Evolutionary conservation across 2,329 filamentous ascomycete genomes (phyloP), one percentile per base, ranked within the genome.

Genomic region (Colletotrichum brevisporum): DNA sequence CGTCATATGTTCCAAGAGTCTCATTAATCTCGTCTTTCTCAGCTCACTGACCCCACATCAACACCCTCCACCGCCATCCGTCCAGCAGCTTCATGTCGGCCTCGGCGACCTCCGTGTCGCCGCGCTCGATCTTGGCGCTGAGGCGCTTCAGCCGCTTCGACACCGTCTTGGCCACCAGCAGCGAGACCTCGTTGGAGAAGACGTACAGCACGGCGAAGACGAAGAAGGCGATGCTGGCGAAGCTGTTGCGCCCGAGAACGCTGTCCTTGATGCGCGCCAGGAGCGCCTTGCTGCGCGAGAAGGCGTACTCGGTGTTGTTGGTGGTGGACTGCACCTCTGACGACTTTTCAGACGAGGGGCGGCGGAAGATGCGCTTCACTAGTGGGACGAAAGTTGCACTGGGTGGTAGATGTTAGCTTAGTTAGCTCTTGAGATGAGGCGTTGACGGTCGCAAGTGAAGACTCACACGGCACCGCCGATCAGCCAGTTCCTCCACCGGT

Each of bases 291-390:
- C 85, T 86, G 72, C 81, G 82, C 27, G 76, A 78, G 75, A 88
- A 89, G 36, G 88, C 87, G 73, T 89, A 86, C 78, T 89, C 88
- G 27, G 88, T 90, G 71, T 85, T 82, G 75, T 87, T 89, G 70
- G 83, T 75, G 1, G 83, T 75, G 1, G 82, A 76, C 43, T 60
- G 47, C 27, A 57, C 58, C 9, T 79, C 75, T 3, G 78, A 77
- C 3, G 78, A 77, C 60, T 81, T 79, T 15, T 82, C 79, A 15
- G 81, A 76, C 12, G 76, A 67, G 15, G 80, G 77, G 16, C 85
- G 82, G 16, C 84, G 83, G 76, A 88, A 89, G 72, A 89, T 80
- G 50, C 78, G 77, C 50, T 85, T 85, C 24, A 89, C 83, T 2
- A 82, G 76, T 1, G 87, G 87, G 66, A 89, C 83, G 60, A 89